Base-by-base conservation (phyloP, 1,284 basidiomycete species). In the Ganoderma boninense region DNA sequence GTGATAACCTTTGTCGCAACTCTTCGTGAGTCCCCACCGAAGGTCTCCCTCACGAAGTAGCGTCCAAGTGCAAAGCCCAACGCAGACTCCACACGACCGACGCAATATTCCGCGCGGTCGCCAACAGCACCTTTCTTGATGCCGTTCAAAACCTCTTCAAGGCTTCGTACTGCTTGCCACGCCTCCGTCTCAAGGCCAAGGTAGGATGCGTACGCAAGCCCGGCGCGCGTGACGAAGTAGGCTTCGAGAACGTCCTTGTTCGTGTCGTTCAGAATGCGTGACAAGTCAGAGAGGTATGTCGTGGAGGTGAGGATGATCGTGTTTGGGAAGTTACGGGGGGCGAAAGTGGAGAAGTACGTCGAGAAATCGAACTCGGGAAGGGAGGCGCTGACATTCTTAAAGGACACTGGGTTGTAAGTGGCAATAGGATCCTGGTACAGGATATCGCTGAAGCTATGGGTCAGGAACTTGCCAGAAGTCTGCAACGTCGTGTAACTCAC, bases 11-110 rank as follows among this genome's bases (percentile, higher is more conserved):
- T 89, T 66, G 94, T 94, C 18, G 92, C 95, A 77, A 94, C 93
- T 77, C 88, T 86, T 80, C 90, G 94, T 46, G 94, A 94, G 60
- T 95, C 90, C 5, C 92, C 92, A 5, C 89, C 89, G 80, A 99
- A 99, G 0, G 95, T 94, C 79, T 93, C 89, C 69, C 94, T 90
- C 43, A 97, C 96, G 79, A 96, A 99, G 82, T 90, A 95, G 70
- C 92, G 84, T 6, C 93, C 93, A 32, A 90, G 85, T 5, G 91
- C 92, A 79, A 94, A 94, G 49, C 94, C 94, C 73, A 95, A 83
- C 0, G 86, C 86, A 62, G 82, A 77, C 74, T 94, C 92, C 4
- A 94, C 89, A 70, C 85, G 84, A 7, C 83, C 84, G 56, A 92
- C 85, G 75, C 93, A 95, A 76, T 89, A 92, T 76, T 97, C 93